A percentile compares a stretch with the other conserved stretches of the same genome.
Conservation (phyloP, 1,139 yeast genomes). For the Casaregolazyma lundiana region DNA sequence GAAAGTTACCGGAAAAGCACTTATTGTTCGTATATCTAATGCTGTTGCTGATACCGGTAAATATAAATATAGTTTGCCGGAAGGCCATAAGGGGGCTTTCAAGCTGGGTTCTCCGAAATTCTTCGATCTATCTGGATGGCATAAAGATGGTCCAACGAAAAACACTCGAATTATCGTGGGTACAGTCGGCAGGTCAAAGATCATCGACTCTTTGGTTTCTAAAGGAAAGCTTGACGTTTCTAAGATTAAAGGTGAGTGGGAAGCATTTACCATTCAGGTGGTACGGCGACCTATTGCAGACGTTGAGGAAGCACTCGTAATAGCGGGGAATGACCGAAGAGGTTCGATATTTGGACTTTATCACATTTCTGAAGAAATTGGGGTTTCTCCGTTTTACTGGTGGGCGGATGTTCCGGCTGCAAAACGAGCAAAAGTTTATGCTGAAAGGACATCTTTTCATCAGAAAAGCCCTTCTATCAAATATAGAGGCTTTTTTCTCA, state of each 20-base stretch:
- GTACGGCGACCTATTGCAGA: slow-evolving; percentile 16
- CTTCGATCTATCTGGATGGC: slow-evolving; percentile 11
- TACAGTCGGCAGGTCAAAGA: slow-evolving; percentile 17
- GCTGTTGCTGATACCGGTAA: slow-evolving; percentile 14
- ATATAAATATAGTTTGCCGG: slow-evolving; percentile 16
- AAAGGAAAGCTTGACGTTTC: slow-evolving; percentile 16
- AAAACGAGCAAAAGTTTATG: background rate
- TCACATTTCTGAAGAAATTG: slow-evolving; percentile 19
- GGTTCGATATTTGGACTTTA: slow-evolving; percentile 21
- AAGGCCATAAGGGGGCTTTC: slow-evolving; percentile 12
- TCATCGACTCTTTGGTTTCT: slow-evolving; percentile 15
- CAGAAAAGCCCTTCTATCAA: slow-evolving; percentile 18
- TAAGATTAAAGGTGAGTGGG: slow-evolving; percentile 18
- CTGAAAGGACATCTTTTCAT: slow-evolving; percentile 1
- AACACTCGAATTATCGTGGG: slow-evolving; percentile 19
- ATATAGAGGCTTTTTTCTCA: slow-evolving; percentile 21
- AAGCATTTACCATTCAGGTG: slow-evolving; percentile 14
- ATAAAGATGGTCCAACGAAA: slow-evolving; percentile 11
- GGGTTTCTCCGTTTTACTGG: slow-evolving; percentile 21
- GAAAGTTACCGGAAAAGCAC: slow-evolving; percentile 15
- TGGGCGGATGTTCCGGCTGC: slow-evolving; percentile 18
- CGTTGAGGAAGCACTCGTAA: slow-evolving; percentile 18
- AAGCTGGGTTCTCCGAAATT: slow-evolving; percentile 9
- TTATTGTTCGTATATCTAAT: slow-evolving; percentile 12
- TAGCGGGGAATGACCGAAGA: slow-evolving; percentile 21